Conservation (phyloP, 2,329 filamentous ascomycete genomes). For the Didymella lethalis region DNA sequence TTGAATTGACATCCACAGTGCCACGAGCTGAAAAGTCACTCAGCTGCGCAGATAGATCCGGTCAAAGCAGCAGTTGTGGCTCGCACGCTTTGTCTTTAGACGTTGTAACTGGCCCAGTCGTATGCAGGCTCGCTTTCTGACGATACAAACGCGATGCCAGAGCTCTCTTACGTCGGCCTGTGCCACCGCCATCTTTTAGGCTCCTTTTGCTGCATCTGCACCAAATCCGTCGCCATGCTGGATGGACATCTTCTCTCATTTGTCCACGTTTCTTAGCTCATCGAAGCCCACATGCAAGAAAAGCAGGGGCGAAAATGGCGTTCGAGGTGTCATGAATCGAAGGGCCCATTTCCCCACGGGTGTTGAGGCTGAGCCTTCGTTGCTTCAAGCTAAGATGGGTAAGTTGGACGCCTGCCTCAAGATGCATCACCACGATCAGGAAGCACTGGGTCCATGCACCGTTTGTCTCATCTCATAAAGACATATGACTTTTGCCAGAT, state of each 20-base stretch:
- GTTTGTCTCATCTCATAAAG: slow-evolving; percentile 31
- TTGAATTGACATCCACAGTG: slow-evolving; percentile 20
- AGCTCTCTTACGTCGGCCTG: slow-evolving; percentile 21
- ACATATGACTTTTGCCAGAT: slow-evolving; percentile 39
- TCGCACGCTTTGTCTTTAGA: slow-evolving; percentile 29
- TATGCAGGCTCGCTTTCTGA: slow-evolving; percentile 25
- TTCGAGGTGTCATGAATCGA: slow-evolving; percentile 21
- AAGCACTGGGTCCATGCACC: slow-evolving; percentile 30
- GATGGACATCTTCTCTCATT: slow-evolving; percentile 21
- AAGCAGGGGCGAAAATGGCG: slow-evolving; percentile 25
- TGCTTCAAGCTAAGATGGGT: slow-evolving; percentile 27
- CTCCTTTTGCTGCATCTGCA: slow-evolving; percentile 16
- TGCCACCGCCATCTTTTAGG: slow-evolving; percentile 38
- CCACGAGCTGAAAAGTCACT: slow-evolving; percentile 34
- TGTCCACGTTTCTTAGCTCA: slow-evolving; percentile 23
- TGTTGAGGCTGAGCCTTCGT: slow-evolving; percentile 42
- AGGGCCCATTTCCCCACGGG: slow-evolving; percentile 33
- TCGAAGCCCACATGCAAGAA: slow-evolving; percentile 18
- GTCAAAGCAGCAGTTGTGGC: slow-evolving; percentile 30
- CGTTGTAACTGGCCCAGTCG: slow-evolving; percentile 23
- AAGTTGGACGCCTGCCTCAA: slow-evolving; percentile 36
- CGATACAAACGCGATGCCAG: slow-evolving; percentile 19
- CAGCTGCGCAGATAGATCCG: slow-evolving; percentile 32
- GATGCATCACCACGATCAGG: slow-evolving; percentile 28
- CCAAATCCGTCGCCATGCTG: slow-evolving; percentile 23